phyloP scores from a whole-genome alignment of 352 stramenopile genomes.

The Plasmopara halstedii region DNA sequence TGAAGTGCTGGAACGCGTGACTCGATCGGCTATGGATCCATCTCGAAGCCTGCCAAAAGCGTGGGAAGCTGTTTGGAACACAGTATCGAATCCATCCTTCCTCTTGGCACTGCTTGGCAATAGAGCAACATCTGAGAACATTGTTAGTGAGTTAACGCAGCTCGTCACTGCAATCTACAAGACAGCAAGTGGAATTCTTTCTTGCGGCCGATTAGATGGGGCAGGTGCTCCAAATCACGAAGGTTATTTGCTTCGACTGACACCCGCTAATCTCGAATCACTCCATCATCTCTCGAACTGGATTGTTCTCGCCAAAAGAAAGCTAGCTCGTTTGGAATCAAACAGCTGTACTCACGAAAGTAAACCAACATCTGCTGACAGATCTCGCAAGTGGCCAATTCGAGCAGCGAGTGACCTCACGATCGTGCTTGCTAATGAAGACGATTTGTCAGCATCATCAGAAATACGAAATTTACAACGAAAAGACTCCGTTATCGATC shows the following conservation, averaged over 20 bases:
- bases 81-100: slow-evolving; percentile 56
- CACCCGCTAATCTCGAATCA: slow-evolving; percentile 61
- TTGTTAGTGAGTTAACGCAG: slow-evolving; percentile 54
- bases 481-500: slow-evolving; percentile 23
- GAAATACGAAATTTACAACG: slow-evolving; percentile 7
- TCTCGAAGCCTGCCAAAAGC: slow-evolving; percentile 22
- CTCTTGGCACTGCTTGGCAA: slow-evolving; percentile 54
- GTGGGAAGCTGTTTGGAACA: slow-evolving; percentile 26
- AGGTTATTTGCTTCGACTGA: slow-evolving; percentile 25
- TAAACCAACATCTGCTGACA: slow-evolving; percentile 8
- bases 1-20: slow-evolving; percentile 40
- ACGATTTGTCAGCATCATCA: slow-evolving; percentile 16
- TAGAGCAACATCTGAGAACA: slow-evolving; percentile 22
- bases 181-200: slow-evolving; percentile 40
- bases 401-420: slow-evolving; percentile 46
- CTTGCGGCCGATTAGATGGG: slow-evolving; percentile 32
- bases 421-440: slow-evolving; percentile 28
- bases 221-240: slow-evolving; percentile 3
- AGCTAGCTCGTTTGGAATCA: slow-evolving; percentile 48
- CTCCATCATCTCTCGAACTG: slow-evolving; percentile 73
- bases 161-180: slow-evolving; percentile 45
- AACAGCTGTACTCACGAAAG: slow-evolving; percentile 10
- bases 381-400: slow-evolving; percentile 10
- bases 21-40: slow-evolving; percentile 23
- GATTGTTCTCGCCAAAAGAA: slow-evolving; percentile 69